Evolutionary conservation across 1,284 basidiomycete species (phyloP).

Genomic region (Takashimella koratensis): DNA sequence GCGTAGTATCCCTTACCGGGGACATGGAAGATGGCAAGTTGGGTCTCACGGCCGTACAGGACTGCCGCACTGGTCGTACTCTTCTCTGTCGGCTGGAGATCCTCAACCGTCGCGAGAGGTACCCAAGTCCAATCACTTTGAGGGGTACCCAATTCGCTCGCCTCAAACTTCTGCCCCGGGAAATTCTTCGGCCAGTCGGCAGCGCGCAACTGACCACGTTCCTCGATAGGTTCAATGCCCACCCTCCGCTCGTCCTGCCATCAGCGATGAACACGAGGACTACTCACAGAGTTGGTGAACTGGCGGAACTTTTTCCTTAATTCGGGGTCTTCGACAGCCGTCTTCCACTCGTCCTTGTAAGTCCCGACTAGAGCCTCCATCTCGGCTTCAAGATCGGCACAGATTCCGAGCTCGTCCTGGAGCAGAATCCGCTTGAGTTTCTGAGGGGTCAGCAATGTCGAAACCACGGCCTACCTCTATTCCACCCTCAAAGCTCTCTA

Average conservation of each 20-base stretch:
- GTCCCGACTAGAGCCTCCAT: constrained; percentile 66
- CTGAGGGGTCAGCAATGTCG: constrained; percentile 15
- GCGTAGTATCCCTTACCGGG: constrained; percentile 61
- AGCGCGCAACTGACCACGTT: constrained; percentile 64
- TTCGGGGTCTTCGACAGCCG: constrained; percentile 59
- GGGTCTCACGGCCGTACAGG: constrained; percentile 63
- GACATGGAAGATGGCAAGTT: constrained; percentile 64
- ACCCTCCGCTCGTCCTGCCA: constrained; percentile 53
- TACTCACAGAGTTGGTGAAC: constrained; percentile 61
- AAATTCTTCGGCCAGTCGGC: constrained; percentile 66
- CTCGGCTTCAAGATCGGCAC: constrained; percentile 64
- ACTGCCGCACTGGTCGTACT: constrained; percentile 57
- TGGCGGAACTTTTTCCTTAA: constrained; percentile 61
- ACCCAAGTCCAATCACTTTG: constrained; percentile 62
- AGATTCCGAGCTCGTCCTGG: constrained; percentile 73
- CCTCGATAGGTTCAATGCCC: constrained; percentile 58
- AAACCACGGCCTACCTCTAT: constrained; percentile 50
- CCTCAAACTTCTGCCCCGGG: constrained; percentile 20
- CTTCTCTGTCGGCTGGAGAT: constrained; percentile 56
- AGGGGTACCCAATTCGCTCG: constrained; percentile 36
- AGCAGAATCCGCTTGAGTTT: constrained; percentile 64
- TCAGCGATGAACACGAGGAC: neutral
- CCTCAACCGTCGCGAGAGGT: constrained; percentile 54
- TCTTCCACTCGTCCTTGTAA: constrained; percentile 69
- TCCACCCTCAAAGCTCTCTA: constrained; percentile 68